Conservation (phyloP, 2,329 filamentous ascomycete genomes). For the Exophiala mesophila region DNA sequence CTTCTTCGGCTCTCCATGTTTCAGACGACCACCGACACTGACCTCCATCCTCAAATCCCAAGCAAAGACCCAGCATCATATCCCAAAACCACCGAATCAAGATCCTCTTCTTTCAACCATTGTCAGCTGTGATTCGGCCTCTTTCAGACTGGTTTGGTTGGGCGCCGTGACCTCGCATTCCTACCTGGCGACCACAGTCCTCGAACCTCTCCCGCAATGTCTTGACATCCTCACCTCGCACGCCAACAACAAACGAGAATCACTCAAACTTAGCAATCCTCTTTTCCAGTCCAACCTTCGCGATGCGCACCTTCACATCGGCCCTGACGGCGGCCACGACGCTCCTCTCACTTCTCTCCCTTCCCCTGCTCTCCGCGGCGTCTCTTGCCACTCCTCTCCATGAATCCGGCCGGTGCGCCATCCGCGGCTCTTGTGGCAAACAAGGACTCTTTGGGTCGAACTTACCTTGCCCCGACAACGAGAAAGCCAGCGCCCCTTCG, state of each 20-base stretch:
- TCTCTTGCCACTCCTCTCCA: slow-evolving; percentile 52
- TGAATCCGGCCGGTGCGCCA: slow-evolving; percentile 81
- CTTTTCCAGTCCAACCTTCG: neutral
- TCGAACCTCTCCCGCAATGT: neutral
- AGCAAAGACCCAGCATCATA: too few species aligned
- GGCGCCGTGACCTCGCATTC: too few species aligned
- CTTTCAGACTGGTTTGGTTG: too few species aligned
- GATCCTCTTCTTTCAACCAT: too few species aligned
- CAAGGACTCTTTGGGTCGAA: slow-evolving; percentile 84
- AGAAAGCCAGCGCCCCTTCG: slow-evolving; percentile 67
- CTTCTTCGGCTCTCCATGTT: too few species aligned
- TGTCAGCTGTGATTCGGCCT: too few species aligned
- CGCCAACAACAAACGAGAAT: neutral
- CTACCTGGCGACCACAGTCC: neutral
- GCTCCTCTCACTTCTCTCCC: slow-evolving; percentile 11
- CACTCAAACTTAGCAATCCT: too few species aligned
- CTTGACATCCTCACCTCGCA: neutral
- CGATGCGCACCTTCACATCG: slow-evolving; percentile 12
- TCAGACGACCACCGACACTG: too few species aligned
- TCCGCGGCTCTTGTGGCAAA: slow-evolving; percentile 86
- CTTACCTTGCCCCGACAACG: slow-evolving; percentile 90
- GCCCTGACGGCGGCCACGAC: slow-evolving; percentile 10
- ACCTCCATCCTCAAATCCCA: too few species aligned
- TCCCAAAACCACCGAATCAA: too few species aligned
- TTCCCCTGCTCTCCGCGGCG: slow-evolving; percentile 9